Percentiles rank a stretch among this genome's conserved stretches.
Conservation (phyloP, 2,329 filamentous ascomycete species). For the Verticillium nonalfalfae region DNA sequence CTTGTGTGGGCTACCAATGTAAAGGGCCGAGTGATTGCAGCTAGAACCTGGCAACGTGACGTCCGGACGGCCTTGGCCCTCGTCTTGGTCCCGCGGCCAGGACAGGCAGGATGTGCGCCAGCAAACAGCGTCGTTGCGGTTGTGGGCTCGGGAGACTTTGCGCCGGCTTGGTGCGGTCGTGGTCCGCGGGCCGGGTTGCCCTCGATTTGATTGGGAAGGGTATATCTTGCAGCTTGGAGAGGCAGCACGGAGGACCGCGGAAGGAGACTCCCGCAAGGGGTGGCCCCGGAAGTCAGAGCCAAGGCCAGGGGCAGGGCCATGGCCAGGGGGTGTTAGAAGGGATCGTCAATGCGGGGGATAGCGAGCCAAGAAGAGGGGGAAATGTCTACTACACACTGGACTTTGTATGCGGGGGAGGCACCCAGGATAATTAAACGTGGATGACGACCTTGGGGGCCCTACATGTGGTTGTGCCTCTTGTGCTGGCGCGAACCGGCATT, state of each 20-base stretch:
- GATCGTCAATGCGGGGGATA: neutral
- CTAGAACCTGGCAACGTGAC: neutral
- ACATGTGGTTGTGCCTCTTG: neutral
- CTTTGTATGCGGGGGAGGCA: neutral
- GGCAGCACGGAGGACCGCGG: neutral
- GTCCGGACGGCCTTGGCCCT: neutral
- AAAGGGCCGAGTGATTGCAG: neutral
- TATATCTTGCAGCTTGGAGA: neutral
- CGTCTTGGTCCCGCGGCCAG: neutral
- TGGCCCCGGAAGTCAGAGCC: neutral
- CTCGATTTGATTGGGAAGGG: constrained; percentile 2
- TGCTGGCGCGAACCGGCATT: neutral
- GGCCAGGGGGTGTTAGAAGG: too few relatives aligned
- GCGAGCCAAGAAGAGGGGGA: neutral
- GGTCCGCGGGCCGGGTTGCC: neutral
- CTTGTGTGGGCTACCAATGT: neutral
- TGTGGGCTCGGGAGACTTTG: neutral
- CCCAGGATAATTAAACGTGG: neutral
- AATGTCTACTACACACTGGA: neutral
- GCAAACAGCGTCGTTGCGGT: neutral
- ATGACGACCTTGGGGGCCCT: neutral
- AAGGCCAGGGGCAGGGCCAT: neutral
- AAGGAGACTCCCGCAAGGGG: neutral
- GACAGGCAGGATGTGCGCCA: neutral
- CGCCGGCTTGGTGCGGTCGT: constrained; percentile 1